Evolutionary conservation across 441 rosid species (phyloP).

Genomic region (Arabidopsis lyrata): DNA sequence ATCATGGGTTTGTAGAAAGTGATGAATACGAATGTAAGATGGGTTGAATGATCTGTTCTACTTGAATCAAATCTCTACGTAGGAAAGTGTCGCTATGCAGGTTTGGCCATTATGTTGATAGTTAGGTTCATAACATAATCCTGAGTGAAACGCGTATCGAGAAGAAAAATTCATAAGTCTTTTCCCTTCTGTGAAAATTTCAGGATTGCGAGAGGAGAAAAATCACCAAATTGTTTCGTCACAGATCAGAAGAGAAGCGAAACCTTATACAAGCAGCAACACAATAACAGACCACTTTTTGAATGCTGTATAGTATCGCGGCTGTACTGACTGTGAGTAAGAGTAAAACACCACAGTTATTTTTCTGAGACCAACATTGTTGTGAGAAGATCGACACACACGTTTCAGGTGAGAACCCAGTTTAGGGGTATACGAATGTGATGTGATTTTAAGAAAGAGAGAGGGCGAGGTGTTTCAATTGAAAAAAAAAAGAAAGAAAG

Average conservation of each 20-base stretch:
- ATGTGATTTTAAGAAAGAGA: neutral
- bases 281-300: constrained; percentile 44
- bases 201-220: constrained; percentile 95
- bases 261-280: constrained; percentile 49
- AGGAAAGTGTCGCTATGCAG: neutral
- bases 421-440: constrained; percentile 23
- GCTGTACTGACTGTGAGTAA: constrained; percentile 14
- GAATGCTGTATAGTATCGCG: constrained; percentile 22
- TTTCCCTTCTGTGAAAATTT: constrained; percentile 5
- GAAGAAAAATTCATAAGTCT: neutral
- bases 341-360: constrained; percentile 12
- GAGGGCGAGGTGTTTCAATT: neutral
- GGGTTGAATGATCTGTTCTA: neutral
- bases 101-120: neutral
- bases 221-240: constrained; percentile 75
- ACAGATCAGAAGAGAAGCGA: constrained; percentile 74
- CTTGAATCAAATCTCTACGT: neutral
- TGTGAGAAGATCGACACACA: constrained; percentile 14
- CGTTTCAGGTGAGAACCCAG: constrained; percentile 18
- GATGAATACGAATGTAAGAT: neutral
- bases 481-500: constrained; percentile 10
- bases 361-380: neutral
- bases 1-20: neutral
- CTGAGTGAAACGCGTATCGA: neutral
- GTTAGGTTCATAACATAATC: neutral